phyloP scores from a whole-genome alignment of 148 eudicot species.

The Spergularia bocconei region DNA sequence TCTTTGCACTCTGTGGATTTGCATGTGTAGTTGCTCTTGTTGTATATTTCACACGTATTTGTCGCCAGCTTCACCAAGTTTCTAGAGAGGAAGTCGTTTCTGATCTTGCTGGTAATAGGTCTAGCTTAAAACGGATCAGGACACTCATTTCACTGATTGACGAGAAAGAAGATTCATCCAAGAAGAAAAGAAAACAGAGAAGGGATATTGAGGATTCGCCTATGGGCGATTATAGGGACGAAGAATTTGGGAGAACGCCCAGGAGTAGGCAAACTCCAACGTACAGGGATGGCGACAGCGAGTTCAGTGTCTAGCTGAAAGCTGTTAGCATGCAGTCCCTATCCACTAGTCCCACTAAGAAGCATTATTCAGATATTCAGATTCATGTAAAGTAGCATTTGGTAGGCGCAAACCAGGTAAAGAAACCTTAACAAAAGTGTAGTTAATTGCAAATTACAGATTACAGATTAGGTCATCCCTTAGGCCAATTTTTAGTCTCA shows the following conservation, averaged over 20 bases:
- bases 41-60: slow-evolving; percentile 55
- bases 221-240: slow-evolving; percentile 26
- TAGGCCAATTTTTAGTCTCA: too few species aligned
- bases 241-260: slow-evolving; percentile 28
- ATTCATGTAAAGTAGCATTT: slow-evolving; percentile 18
- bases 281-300: slow-evolving; percentile 20
- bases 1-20: slow-evolving; percentile 69
- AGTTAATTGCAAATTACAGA: background rate
- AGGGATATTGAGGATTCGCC: slow-evolving; percentile 43
- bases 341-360: background rate
- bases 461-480: too few species aligned
- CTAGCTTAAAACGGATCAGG: slow-evolving; percentile 45
- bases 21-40: slow-evolving; percentile 64
- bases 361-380: slow-evolving; percentile 13
- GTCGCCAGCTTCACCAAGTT: slow-evolving; percentile 35
- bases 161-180: slow-evolving; percentile 58
- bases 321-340: background rate
- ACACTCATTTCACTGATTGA: slow-evolving; percentile 70
- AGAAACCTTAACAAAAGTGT: slow-evolving; percentile 2
- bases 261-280: slow-evolving; percentile 29
- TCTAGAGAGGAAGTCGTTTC: slow-evolving; percentile 22
- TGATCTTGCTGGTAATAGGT: slow-evolving; percentile 34
- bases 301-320: slow-evolving; percentile 13
- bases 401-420: slow-evolving; percentile 12
- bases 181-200: slow-evolving; percentile 43